Evolutionary conservation across 371 early-diverging fungal genomes (phyloP).

Genomic region (Parasitella parasitica): DNA sequence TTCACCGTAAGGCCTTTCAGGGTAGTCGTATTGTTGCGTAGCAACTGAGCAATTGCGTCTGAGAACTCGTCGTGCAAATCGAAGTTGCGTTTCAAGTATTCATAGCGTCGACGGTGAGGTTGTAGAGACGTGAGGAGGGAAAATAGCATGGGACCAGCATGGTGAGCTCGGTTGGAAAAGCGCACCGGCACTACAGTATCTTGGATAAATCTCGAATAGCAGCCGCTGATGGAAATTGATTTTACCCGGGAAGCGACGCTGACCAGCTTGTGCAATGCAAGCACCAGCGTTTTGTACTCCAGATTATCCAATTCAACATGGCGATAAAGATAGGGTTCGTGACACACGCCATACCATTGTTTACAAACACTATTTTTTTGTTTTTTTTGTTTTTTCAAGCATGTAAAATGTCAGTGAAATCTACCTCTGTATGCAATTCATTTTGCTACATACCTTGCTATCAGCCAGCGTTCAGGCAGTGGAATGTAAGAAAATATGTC

Average conservation of each 20-base stretch:
- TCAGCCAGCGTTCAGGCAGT: constrained; percentile 11
- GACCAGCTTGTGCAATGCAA: constrained; percentile 33
- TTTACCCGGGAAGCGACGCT: constrained; percentile 33
- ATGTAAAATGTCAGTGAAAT: neutral
- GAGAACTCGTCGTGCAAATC: constrained; percentile 52
- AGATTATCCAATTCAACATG: constrained; percentile 38
- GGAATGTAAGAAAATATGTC: constrained; percentile 20
- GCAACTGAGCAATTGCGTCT: constrained; percentile 27
- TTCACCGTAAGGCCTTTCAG: constrained; percentile 33
- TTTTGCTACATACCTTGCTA: constrained; percentile 4
- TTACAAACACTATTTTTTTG: constrained; percentile 34
- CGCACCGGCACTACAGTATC: constrained; percentile 44
- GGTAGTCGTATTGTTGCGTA: constrained; percentile 31
- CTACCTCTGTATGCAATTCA: neutral
- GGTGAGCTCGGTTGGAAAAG: constrained; percentile 11
- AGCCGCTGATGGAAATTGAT: constrained; percentile 38
- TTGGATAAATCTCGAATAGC: constrained; percentile 45
- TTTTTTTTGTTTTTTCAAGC: neutral
- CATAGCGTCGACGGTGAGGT: constrained; percentile 38
- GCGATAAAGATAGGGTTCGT: constrained; percentile 46
- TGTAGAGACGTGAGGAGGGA: constrained; percentile 44
- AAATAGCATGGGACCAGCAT: constrained; percentile 19
- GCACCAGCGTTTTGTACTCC: constrained; percentile 44
- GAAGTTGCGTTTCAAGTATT: constrained; percentile 44
- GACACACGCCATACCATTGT: constrained; percentile 24